Percentiles rank a stretch among this genome's conserved stretches.
Evolutionary conservation across 2,329 filamentous ascomycete genomes (phyloP).

Genomic region (Ascochyta clinopodiicola): DNA sequence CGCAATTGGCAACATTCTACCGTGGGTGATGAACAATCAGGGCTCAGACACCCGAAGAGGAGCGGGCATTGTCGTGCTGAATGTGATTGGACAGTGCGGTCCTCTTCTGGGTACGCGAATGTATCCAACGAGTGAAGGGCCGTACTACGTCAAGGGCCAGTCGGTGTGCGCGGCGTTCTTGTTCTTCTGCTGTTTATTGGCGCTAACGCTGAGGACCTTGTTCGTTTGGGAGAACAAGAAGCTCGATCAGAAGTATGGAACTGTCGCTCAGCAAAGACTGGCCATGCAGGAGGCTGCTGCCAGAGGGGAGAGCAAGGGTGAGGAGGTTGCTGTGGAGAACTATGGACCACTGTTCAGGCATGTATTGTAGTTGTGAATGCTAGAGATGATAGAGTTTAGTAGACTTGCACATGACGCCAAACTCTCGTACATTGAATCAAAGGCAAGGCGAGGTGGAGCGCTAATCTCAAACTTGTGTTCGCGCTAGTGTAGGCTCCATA

Average conservation of each 20-base stretch:
- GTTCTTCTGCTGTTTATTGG: constrained; percentile 45
- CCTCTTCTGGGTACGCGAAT: constrained; percentile 46
- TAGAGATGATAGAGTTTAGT: neutral
- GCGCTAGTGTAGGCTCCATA: no score
- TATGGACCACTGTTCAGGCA: constrained; percentile 44
- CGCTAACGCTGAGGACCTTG: constrained; percentile 37
- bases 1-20: constrained; percentile 72
- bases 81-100: constrained; percentile 65
- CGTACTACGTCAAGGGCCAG: constrained; percentile 46
- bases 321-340: constrained; percentile 39
- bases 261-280: constrained; percentile 35
- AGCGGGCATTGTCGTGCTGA: constrained; percentile 69
- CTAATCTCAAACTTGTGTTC: no score
- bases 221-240: constrained; percentile 48
- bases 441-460: no score
- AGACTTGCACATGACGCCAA: no score
- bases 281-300: constrained; percentile 25
- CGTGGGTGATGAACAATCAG: constrained; percentile 74
- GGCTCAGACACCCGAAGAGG: constrained; percentile 72
- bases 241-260: constrained; percentile 43
- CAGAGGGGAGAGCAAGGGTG: constrained; percentile 19
- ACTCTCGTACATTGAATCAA: no score
- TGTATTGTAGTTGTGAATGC: constrained; percentile 30
- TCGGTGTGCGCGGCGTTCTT: constrained; percentile 48
- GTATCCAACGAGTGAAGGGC: constrained; percentile 41